Base-by-base conservation (phyloP, 768 basidiomycete species). In the Suillus placidus region DNA sequence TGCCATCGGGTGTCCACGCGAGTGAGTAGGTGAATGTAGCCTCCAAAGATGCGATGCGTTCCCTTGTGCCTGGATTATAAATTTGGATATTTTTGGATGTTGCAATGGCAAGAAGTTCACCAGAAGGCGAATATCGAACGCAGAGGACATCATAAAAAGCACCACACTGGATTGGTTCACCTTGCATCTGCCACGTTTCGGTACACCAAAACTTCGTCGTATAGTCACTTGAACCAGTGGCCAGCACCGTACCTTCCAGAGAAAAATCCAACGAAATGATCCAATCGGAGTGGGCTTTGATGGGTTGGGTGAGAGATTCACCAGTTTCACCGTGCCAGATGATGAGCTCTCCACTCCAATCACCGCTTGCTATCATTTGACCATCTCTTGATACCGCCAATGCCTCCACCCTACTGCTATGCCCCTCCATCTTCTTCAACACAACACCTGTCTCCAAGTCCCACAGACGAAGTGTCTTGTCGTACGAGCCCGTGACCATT, bases 181-280 rank as follows among this genome's bases (percentile, higher is more conserved):
- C 43, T 45, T 45, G 43, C 20, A 45, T 45, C 43, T 45, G 43
- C 43, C 43, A 45, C 20, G 43, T 45, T 45, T 45, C 10, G 43
- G 43, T 45, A 45, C 43, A 20, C 43, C 43, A 45, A 45, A 45
- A 20, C 9, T n/a, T n/a, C n/a, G 3, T 7, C 12, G 12, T 18
- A 1, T 43, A 8, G 18, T 43, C 42, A 2, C 0, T 7, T 16
- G 6, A 18, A 18, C 6, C 42, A 43, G 16, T 72, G 93, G 40
- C 40, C 40, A 40, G 40, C 40, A 40, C 40, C 40, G 18, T 6
- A 18, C 42, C 42, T 18, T 43, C 18, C 1, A 3, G 42, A 43
- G n/a, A 47, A 23, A 47, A 47, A n/a, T 47, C 45, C n/a, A 47
- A 4, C 9, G 45, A 47, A 8, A 6, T 13, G n/a, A n/a, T 13